A percentile compares a stretch with the other conserved stretches of the same genome.
Conservation (phyloP, 176 grass and related monocot genomes). For the Aegilops sharonensis region DNA sequence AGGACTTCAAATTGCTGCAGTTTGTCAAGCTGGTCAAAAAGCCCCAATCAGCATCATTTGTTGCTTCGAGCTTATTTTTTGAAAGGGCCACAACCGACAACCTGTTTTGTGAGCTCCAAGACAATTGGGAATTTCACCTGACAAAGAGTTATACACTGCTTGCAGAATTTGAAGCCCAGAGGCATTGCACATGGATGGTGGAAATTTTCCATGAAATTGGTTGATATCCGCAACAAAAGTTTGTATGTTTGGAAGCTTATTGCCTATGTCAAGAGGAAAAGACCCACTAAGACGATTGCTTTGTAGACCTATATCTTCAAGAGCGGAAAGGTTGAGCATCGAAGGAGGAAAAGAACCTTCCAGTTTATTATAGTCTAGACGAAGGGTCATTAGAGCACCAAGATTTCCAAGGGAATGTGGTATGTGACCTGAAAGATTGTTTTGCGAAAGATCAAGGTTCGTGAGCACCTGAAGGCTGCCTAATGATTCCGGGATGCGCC, state of each 20-base stretch:
- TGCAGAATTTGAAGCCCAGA: constrained; percentile 24
- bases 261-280: constrained; percentile 17
- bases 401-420: constrained; percentile 22
- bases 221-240: constrained; percentile 9
- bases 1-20: neutral
- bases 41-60: constrained; percentile 15
- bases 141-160: constrained; percentile 14
- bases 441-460: neutral
- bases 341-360: constrained; percentile 7
- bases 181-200: constrained; percentile 25
- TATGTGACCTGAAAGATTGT: constrained; percentile 26
- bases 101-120: constrained; percentile 1
- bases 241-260: constrained; percentile 15
- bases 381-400: neutral
- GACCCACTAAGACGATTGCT: neutral
- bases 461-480: constrained; percentile 13
- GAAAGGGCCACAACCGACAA: neutral
- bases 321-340: constrained; percentile 18
- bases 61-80: constrained; percentile 24
- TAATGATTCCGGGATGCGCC: constrained; percentile 19
- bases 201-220: constrained; percentile 22
- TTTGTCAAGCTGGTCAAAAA: constrained; percentile 28
- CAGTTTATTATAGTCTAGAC: neutral
- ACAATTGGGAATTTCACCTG: constrained; percentile 26
- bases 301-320: neutral